Evolutionary conservation across 2,329 filamentous ascomycete genomes (phyloP).

Genomic region (Pyrenophora seminiperda): DNA sequence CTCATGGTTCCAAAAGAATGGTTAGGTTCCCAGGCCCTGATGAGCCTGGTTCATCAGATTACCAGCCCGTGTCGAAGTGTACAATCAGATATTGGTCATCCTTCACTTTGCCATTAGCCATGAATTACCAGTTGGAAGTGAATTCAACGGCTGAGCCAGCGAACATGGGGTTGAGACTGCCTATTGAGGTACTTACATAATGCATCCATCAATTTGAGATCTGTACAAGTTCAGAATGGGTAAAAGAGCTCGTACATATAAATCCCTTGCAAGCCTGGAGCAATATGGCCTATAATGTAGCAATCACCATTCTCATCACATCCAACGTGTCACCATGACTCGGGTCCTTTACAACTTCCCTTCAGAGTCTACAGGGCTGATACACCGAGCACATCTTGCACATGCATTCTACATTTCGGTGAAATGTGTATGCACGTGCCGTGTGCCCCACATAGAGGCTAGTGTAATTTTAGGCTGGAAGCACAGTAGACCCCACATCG

Average conservation of each 20-base stretch:
- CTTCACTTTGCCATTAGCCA: not conserved
- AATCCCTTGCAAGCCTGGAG: too few species aligned
- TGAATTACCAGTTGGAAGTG: not conserved
- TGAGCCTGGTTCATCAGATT: not conserved
- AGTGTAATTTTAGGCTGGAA: not conserved
- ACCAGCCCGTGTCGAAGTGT: not conserved
- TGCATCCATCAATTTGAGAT: too few species aligned
- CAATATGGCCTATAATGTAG: not conserved
- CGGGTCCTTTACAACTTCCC: not conserved
- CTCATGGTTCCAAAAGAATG: not conserved
- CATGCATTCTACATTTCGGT: not conserved
- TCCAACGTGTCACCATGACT: conserved; percentile 2
- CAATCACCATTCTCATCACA: not conserved
- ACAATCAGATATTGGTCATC: not conserved
- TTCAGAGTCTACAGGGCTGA: not conserved
- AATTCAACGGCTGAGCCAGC: not conserved
- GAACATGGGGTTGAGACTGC: not conserved
- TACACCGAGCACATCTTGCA: not conserved
- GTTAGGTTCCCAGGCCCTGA: not conserved
- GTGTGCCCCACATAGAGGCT: not conserved
- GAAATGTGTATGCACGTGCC: not conserved
- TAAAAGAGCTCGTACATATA: too few species aligned
- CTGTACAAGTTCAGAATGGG: too few species aligned
- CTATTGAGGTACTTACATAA: too few species aligned
- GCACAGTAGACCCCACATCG: conserved; percentile 7